Evolutionary conservation across 805 yeast genomes (phyloP), one percentile per base, ranked within the genome.

Genomic region (Candida xiaguanensis): DNA sequence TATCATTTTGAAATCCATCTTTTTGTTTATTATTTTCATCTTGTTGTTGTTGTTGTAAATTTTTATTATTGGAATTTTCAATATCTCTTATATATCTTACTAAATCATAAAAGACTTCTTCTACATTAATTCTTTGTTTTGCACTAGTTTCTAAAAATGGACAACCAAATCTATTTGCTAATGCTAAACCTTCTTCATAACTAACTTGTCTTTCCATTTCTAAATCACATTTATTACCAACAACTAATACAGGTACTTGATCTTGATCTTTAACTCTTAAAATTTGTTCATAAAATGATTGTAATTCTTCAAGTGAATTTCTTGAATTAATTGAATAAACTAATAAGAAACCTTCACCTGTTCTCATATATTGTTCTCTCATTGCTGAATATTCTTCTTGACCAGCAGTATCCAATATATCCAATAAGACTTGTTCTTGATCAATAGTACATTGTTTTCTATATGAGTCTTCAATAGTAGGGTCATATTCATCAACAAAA

Each of bases 401-500:
- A 30, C 99, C 99, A 2, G 99, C 99, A 15, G 99, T 93, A 63
- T 93, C 99, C 55, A 93, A 75, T 30, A 93, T 89, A 61, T 93
- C 99, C 49, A 76, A 51, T 17, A 85, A 72, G 1, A 86, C 81
- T 26, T 80, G 84, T 56, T 82, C 86, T 43, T 78, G 79, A 58
- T 90, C 95, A 28, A 93, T 80, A 19, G 77, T 80, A 54, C 93
- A 85, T 53, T 85, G 91, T 58, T 93, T 93, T 50, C 96, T 76
- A 61, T 85, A 85, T 0, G 90, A 82, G 55, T 85, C 93, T 65
- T 93, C 99, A 56, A 93, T 93, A 8, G 99, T 93, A 8, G 99
- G 99, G 65, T 93, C 99, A 56, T 93, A 93, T 60, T 93, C 99
- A 61, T 90, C 96, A 23, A 91, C 95, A 57, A 93, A 93, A 55